A percentile compares a stretch with the other conserved stretches of the same genome.
Evolutionary conservation across 805 yeast species (phyloP).

Genomic region (Ogataea saltuana): DNA sequence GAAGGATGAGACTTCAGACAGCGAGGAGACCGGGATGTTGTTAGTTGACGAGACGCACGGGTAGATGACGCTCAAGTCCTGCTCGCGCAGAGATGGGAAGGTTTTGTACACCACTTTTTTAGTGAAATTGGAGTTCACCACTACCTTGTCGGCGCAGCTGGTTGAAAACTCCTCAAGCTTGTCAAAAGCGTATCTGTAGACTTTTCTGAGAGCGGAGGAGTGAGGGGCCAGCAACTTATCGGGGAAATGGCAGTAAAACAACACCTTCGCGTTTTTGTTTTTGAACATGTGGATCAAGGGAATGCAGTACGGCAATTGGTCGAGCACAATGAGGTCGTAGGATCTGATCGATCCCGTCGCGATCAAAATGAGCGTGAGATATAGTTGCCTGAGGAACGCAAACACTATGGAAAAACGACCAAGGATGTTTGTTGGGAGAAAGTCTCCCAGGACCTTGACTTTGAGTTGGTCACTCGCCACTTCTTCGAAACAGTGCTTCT

Average conservation of each 20-base stretch:
- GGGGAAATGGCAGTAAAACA: slow-evolving; percentile 96
- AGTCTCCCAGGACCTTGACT: slow-evolving; percentile 80
- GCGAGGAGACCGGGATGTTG: slow-evolving; percentile 24
- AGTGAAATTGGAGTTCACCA: slow-evolving; percentile 89
- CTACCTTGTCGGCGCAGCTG: slow-evolving; percentile 69
- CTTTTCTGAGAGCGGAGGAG: slow-evolving; percentile 50
- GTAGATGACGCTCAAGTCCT: slow-evolving; percentile 59
- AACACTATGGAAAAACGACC: slow-evolving; percentile 77
- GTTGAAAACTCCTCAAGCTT: slow-evolving; percentile 80
- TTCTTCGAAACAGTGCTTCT: slow-evolving; percentile 87
- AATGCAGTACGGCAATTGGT: slow-evolving; percentile 81
- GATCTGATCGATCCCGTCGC: slow-evolving; percentile 45
- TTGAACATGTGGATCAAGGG: slow-evolving; percentile 62
- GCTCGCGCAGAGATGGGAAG: slow-evolving; percentile 44
- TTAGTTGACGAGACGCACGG: slow-evolving; percentile 66
- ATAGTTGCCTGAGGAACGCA: slow-evolving; percentile 82
- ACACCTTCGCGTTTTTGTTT: slow-evolving; percentile 45
- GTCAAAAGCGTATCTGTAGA: slow-evolving; percentile 85
- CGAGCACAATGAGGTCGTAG: slow-evolving; percentile 78
- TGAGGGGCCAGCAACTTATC: slow-evolving; percentile 76
- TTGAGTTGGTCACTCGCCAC: slow-evolving; percentile 57
- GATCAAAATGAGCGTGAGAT: slow-evolving; percentile 51
- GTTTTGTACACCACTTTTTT: slow-evolving; percentile 64
- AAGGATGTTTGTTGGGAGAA: slow-evolving; percentile 66
- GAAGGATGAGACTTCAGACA: slow-evolving; percentile 38